Conservation (phyloP, 345 rosid genomes). For the Gossypium turneri region DNA sequence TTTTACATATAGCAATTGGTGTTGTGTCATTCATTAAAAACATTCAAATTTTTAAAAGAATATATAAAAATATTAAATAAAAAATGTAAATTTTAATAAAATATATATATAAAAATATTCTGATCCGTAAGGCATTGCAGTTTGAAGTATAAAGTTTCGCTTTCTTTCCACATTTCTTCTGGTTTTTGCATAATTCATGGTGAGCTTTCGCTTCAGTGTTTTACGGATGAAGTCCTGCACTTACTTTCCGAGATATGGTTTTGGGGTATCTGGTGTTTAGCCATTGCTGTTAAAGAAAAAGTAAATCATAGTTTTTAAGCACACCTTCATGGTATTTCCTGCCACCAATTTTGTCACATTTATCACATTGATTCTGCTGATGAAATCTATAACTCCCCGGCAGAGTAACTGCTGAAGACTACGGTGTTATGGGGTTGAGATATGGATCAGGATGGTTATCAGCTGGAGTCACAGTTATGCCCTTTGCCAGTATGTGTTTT, state of each 20-base stretch:
- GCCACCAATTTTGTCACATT: background rate
- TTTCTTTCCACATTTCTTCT: background rate
- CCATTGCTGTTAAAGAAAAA: conserved; percentile 55
- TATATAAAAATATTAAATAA: too few relatives aligned
- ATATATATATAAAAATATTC: conserved; percentile 11
- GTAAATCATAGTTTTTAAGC: conserved; percentile 26
- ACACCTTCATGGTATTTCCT: background rate
- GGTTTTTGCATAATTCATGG: conserved; percentile 20
- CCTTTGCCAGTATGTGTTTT: conserved; percentile 44
- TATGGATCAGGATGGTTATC: conserved; percentile 72
- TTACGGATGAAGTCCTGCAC: conserved; percentile 63
- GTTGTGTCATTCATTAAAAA: too few relatives aligned
- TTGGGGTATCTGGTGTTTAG: conserved; percentile 72
- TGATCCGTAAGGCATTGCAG: conserved; percentile 52
- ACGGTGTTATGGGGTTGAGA: conserved; percentile 77
- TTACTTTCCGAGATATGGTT: conserved; percentile 64
- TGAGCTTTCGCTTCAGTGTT: conserved; percentile 38
- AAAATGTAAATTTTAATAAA: too few relatives aligned
- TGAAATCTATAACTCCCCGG: conserved; percentile 20
- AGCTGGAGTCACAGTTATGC: conserved; percentile 59
- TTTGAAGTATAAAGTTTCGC: background rate
- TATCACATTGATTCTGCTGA: conserved; percentile 13
- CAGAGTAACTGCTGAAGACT: conserved; percentile 48
- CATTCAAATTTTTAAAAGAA: too few relatives aligned
- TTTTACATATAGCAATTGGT: too few relatives aligned